Base-by-base conservation (phyloP, 352 stramenopile species). In the Pythium grandisporangium region DNA sequence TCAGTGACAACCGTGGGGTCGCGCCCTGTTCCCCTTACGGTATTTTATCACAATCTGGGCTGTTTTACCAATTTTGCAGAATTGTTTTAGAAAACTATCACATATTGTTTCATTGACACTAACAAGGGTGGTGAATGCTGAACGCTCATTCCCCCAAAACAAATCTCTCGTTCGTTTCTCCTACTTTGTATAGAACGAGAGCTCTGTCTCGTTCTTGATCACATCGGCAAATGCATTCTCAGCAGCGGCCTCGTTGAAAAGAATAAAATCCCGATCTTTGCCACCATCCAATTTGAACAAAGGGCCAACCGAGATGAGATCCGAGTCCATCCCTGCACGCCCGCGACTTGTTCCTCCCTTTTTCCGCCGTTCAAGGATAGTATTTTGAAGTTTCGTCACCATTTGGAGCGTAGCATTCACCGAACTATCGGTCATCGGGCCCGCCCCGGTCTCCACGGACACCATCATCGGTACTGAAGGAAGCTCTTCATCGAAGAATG, bases 271-370 rank as follows among this genome's bases (percentile, higher is more conserved):
- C 14, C 77, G 56, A 38, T 86, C 77, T 54, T 84, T 84, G 8
- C 77, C 74, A 2, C 74, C 77, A n/a, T 83, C 70, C 42, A 86
- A 72, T 58, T 90, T 86, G 52, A 81, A 79, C 2, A 90, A 51
- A 19, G 74, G 70, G 3, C 77, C 77, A 13, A 88, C 71, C 2
- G 66, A 63, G 34, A 88, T 78, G 17, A 91, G 46, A 30, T 71
- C 67, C 34, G 62, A 71, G 22, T 65, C 48, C n/a, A n/a, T n/a
- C 22, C 58, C 58, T 27, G 32, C 49, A 14, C 39, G 43, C 1
- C 27, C 27, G 10, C 27, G 27, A 10, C 8, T 16, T n/a, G n/a
- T n/a, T n/a, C n/a, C n/a, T 39, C 20, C 20, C n/a, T 39, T 8
- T 16, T 11, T 8, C 27, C 27, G 27, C 14, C 14, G 27, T 32